These are phyloP conservation scores for Trebouxia sp. DNA, from an alignment of 139 green algal genomes.

Conservation along the genomic window DNA sequence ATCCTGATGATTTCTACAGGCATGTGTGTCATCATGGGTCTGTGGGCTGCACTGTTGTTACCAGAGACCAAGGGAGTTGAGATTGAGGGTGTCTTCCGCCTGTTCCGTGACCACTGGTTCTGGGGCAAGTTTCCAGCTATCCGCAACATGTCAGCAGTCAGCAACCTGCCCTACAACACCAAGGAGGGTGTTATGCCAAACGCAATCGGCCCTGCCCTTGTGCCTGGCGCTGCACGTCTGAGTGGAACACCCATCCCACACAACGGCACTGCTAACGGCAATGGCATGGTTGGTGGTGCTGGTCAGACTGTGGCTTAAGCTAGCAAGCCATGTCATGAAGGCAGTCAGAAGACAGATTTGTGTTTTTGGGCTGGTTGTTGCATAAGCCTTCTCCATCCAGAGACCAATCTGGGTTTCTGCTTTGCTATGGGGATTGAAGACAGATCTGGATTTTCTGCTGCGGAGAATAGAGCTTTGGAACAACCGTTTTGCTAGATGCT, in stretches of 20 bases:
- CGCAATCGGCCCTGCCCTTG: not conserved
- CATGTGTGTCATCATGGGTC: slow-evolving; percentile 61
- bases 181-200: not conserved
- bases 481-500: too few relatives aligned
- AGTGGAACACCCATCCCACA: not conserved
- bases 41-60: slow-evolving; percentile 60
- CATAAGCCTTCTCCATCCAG: slow-evolving; percentile 75
- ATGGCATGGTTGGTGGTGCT: not conserved
- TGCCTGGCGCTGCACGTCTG: not conserved
- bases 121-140: slow-evolving; percentile 18
- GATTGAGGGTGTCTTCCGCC: slow-evolving; percentile 47
- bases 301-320: not conserved
- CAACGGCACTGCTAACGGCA: not conserved
- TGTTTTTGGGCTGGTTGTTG: slow-evolving; percentile 56
- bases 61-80: slow-evolving; percentile 72
- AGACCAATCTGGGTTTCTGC: slow-evolving; percentile 85
- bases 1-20: too few relatives aligned
- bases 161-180: not conserved
- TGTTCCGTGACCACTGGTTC: slow-evolving; percentile 16
- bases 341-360: not conserved
- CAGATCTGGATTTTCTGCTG: too few relatives aligned
- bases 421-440: slow-evolving; percentile 72
- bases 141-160: not conserved
- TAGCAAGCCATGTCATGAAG: not conserved
- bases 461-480: too few relatives aligned